Evolutionary conservation across 306 rosid species (phyloP), one percentile per base, ranked within the genome.

Genomic region (Geum urbanum): DNA sequence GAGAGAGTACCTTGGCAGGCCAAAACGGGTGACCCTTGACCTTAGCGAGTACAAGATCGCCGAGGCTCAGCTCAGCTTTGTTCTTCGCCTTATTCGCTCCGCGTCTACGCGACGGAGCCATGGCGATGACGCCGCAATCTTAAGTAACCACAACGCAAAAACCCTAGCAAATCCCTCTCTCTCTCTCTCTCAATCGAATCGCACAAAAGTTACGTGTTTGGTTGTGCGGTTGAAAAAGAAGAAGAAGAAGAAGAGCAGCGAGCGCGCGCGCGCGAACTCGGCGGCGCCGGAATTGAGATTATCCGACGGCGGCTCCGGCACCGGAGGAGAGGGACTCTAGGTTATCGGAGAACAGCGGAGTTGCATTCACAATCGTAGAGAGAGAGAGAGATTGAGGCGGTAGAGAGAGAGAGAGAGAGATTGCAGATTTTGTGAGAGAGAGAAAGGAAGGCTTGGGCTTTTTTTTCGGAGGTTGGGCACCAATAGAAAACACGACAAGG

Each of bases 1-100:
- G 32, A 27, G 32, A 27, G 32, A 27, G 32, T 27, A 95, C 99
- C 99, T 95, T 89, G 55, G 97, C 99, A 47, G 99, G 99, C 99
- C 97, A 95, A 64, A 86, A 78, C 7, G 97, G 99, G 82, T 86
- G 89, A 55, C 99, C 99, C 91, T 95, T 95, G 80, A 95, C 97
- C 89, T 95, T 95, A 39, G 99, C 99, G 20, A 95, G 99, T 5
- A 95, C 99, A 39, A 95, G 99, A 95, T 91, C 97, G 75, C 99
- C 99, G 47, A 89, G 78, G 58, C 87, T 81, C 83, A 95, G 70
- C 81, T 89, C 85, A 22, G 87, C 81, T 66, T 86, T 87, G 43
- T 80, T 84, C 80, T 83, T 87, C 3, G 84, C 81, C 84, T 91
- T 95, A 84, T 69, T 87, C 73, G 83, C 84, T 81, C 89, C 99